These are phyloP conservation scores for Eryngium alpinum DNA, from an alignment of 140 eudicot genomes.

Conservation along the genomic window DNA sequence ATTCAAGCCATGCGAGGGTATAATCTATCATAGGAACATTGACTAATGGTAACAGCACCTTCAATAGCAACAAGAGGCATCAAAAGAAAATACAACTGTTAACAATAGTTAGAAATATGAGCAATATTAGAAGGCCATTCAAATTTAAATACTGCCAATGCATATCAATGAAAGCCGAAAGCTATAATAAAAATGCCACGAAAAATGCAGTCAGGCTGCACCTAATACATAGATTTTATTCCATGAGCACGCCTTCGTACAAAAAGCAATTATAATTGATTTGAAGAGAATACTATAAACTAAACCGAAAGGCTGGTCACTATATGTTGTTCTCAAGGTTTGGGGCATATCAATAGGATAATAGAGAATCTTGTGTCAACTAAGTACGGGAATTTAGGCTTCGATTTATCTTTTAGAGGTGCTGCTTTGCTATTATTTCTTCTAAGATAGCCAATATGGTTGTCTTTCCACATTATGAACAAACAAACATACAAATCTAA, in stretches of 20 bases:
- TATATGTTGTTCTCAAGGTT: not conserved
- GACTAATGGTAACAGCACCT: constrained; percentile 82
- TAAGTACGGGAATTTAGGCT: not conserved
- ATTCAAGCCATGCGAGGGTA: constrained; percentile 91
- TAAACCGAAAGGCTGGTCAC: not conserved
- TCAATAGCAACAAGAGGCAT: constrained; percentile 14
- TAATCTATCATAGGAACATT: constrained; percentile 92
- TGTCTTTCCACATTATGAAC: not conserved
- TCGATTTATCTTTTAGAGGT: not conserved
- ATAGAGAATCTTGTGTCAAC: not conserved
- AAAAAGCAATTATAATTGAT: not conserved
- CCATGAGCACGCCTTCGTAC: not conserved
- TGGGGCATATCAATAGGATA: not conserved
- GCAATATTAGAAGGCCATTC: not conserved
- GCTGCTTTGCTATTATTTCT: too few species aligned
- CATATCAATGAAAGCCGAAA: not conserved
- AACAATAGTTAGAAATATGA: not conserved
- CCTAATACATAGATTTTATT: not conserved
- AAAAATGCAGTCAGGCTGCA: not conserved
- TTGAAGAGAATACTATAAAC: not conserved
- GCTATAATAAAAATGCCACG: not conserved
- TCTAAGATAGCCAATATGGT: not conserved
- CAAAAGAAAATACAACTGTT: constrained; percentile 1
- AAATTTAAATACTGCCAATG: not conserved
- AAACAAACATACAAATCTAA: not conserved